Base-by-base conservation (phyloP, 495 filamentous ascomycete genomes). In the Neurospora terricola region DNA sequence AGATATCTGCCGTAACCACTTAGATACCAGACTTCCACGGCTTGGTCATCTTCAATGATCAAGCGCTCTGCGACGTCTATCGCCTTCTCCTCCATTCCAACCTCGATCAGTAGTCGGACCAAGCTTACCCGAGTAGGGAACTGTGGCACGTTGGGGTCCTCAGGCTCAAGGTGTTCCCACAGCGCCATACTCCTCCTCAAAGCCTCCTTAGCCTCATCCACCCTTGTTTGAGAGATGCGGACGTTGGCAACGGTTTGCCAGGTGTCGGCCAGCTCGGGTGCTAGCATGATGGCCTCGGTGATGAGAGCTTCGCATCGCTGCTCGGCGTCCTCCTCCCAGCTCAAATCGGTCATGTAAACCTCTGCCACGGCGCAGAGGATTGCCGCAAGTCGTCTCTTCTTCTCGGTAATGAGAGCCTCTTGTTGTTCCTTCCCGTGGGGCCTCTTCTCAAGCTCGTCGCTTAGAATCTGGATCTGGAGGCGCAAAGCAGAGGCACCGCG, bases 341-440 rank as follows among this genome's bases (percentile, higher is more conserved):
- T 85, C 74, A 99, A 86, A 84, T 99, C 96, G 38, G 94, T 98
- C 96, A 99, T 99, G 80, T 97, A 98, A 39, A 98, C 91, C 81
- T 99, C 96, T 0, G 92, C 89, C 71, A 97, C 90, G 3, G 91
- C 92, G 81, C 96, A 98, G 37, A 99, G 86, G 5, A 94, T 93
- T 74, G 90, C 92, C 1, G 93, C 92, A 43, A 98, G 82, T 79
- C 95, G 94, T 69, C 81, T 84, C 78, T 90, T 90, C 83, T 94
- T 92, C 78, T 96, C 91, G 23, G 85, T 86, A 34, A 90, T 73
- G 21, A 81, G 70, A 10, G 81, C 75, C 45, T 79, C 77, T 73
- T 85, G 80, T 71, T 88, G 81, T 27, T 86, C 84, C 66, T 83
- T 76, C 9, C 76, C 79, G 36, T 77, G 66, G 43, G 82, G 75